These are phyloP conservation scores for Eutreptiella sp. DNA, from an alignment of 208 protist genomes.

Conservation along the genomic window DNA sequence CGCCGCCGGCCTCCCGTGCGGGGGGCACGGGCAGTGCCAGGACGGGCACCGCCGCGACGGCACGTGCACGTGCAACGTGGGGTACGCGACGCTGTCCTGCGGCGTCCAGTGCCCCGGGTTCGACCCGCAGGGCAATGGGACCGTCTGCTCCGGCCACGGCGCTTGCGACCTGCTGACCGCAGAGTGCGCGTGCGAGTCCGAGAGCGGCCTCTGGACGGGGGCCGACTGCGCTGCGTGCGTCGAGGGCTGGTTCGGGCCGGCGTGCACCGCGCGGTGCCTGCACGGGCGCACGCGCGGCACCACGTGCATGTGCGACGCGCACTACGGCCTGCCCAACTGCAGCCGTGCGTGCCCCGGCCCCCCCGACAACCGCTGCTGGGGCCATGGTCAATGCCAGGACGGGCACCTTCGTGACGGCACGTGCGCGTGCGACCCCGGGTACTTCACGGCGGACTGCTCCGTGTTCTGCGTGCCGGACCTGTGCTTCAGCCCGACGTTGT, in stretches of 20 bases:
- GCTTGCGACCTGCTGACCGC: slow-evolving; percentile 14
- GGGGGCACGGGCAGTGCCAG: no score
- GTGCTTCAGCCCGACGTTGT: no score
- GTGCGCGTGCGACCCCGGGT: slow-evolving; percentile 14
- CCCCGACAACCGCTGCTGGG: slow-evolving; percentile 8
- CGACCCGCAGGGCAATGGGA: no score
- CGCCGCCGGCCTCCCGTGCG: no score
- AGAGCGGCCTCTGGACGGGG: neutral
- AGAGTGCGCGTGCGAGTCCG: slow-evolving; percentile 9
- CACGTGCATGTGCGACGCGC: slow-evolving; percentile 12
- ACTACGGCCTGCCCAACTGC: neutral
- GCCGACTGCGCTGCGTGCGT: neutral
- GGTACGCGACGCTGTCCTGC: no score
- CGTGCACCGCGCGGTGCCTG: slow-evolving; percentile 15
- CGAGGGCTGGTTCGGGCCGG: slow-evolving; percentile 8
- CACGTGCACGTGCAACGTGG: no score
- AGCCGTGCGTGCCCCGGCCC: neutral
- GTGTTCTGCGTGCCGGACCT: no score
- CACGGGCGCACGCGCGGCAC: neutral
- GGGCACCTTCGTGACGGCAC: neutral
- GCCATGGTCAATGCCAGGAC: slow-evolving; percentile 1
- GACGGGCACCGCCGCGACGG: no score
- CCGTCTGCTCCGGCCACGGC: no score
- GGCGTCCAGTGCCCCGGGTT: neutral
- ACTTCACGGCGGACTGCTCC: slow-evolving; percentile 5